Evolutionary conservation across 2,329 filamentous ascomycete genomes (phyloP), one percentile per base, ranked within the genome.

Genomic region (Penicillium sp.): DNA sequence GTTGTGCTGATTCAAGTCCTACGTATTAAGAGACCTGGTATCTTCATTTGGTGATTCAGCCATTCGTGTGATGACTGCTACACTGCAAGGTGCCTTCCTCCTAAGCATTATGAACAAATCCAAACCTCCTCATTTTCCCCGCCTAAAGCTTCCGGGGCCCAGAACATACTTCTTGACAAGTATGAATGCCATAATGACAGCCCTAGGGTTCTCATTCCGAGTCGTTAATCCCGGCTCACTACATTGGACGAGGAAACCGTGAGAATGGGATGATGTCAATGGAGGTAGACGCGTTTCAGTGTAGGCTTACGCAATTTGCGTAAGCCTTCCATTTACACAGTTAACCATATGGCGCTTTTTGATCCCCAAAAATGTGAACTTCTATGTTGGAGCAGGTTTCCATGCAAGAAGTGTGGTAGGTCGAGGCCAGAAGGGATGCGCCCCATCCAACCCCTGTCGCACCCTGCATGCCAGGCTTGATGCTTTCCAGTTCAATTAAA

Each of bases 161-260:
- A 14, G 3, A 22, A 11, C 37, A 20, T 22, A 20, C 4, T 37
- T 37, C 3, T 18, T 1, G 8, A 40, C 15, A 25, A 15, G 15
- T 27, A n/a, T 49, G 43, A 46, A 46, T 12, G 23, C 43, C 25
- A 46, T n/a, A 7, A 11, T 40, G 35, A 46, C n/a, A 20, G 33
- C 33, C 26, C 26, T 29, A 7, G 22, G 37, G n/a, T 49, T 49
- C 58, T 44, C 62, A 63, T 65, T 63, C 61, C 59, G 6, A 6
- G 23, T 41, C 18, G 26, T 55, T 54, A 56, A 53, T 63, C 53
- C 57, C 56, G 49, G 58, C 25, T 11, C 52, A 29, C 26, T 44
- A 49, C 50, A 44, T 51, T 49, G 20, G 14, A 25, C n/a, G 26
- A 42, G 27, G 61, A 60, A 65, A 62, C 35, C 35, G n/a, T 23